These are phyloP conservation scores for Aspergillus cejpii DNA, from an alignment of 2,329 filamentous ascomycete species.

Conservation along the genomic window DNA sequence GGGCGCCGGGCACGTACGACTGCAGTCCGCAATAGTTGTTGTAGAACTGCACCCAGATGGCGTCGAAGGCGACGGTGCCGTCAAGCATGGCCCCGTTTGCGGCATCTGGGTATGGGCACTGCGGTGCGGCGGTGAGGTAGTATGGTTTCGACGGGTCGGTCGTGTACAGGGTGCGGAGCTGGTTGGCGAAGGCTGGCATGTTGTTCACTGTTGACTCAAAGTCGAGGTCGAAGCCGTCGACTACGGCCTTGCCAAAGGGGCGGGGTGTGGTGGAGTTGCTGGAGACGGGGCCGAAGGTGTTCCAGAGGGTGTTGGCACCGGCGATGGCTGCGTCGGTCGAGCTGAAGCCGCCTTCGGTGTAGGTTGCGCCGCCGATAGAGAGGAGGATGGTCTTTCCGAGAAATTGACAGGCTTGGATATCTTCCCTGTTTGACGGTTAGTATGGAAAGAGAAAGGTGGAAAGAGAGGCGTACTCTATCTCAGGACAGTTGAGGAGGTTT, in stretches of 20 bases:
- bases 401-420: conserved; percentile 55
- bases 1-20: conserved; percentile 44
- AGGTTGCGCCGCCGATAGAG: conserved; percentile 64
- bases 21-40: conserved; percentile 62
- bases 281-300: conserved; percentile 58
- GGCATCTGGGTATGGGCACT: conserved; percentile 60
- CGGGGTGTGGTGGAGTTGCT: conserved; percentile 46
- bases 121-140: conserved; percentile 60
- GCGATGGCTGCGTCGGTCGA: conserved; percentile 46
- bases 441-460: background rate
- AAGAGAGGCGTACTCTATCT: conserved; percentile 50
- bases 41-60: conserved; percentile 60
- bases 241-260: conserved; percentile 58
- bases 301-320: conserved; percentile 60
- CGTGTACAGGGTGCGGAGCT: conserved; percentile 52
- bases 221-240: conserved; percentile 74
- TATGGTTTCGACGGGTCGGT: conserved; percentile 47
- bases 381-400: conserved; percentile 64
- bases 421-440: conserved; percentile 25
- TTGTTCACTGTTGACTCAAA: conserved; percentile 58
- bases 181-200: conserved; percentile 55
- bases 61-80: conserved; percentile 52
- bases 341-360: conserved; percentile 61
- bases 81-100: conserved; percentile 53
- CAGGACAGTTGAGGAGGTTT: conserved; percentile 53